Base-by-base conservation (phyloP, 1,139 yeast species). In the Pichia sp. region DNA sequence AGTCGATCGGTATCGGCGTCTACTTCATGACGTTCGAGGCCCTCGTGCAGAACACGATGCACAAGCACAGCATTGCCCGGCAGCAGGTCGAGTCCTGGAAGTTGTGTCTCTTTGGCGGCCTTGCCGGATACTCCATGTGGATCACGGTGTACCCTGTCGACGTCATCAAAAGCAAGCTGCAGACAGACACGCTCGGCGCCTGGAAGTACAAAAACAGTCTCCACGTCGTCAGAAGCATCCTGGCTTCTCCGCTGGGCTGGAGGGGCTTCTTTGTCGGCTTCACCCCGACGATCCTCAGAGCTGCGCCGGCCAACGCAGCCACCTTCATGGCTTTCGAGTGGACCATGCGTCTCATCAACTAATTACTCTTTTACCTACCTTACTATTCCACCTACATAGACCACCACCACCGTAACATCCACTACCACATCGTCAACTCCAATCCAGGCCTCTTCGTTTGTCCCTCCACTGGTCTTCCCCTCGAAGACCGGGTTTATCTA, bases 301-400 rank as follows among this genome's bases (percentile, higher is more conserved):
- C 98, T 53, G 96, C 96, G 2, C 98, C 98, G 3, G 98, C 95
- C 16, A 92, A 92, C 67, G 98, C 97, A 52, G 96, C 96, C 34
- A 92, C 98, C 1, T 92, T 92, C 73, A 88, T 90, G 53, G 90
- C 95, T 10, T 92, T 92, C 67, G 98, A 92, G 72, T 70, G 87
- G 53, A 86, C 96, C 5, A 87, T 90, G 87, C 55, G 59, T 49
- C 47, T 56, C 4, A 16, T 56, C 26, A 47, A 34, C 16, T 51
- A 46, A 23, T 23, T 23, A 23, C 26, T 23, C 26, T 23, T 23
- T 23, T 16, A 13, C 16, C 15, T 26, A 26, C 29, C 29, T 5
- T 26, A 26, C 7, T 26, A 26, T 26, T 26, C 26, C 26, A 23
- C 26, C 29, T 26, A 26, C 29, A 26, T 26, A 26, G 29, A 23